Base-by-base conservation (phyloP, 2,329 filamentous ascomycete genomes). In the Talaromyces marneffei region DNA sequence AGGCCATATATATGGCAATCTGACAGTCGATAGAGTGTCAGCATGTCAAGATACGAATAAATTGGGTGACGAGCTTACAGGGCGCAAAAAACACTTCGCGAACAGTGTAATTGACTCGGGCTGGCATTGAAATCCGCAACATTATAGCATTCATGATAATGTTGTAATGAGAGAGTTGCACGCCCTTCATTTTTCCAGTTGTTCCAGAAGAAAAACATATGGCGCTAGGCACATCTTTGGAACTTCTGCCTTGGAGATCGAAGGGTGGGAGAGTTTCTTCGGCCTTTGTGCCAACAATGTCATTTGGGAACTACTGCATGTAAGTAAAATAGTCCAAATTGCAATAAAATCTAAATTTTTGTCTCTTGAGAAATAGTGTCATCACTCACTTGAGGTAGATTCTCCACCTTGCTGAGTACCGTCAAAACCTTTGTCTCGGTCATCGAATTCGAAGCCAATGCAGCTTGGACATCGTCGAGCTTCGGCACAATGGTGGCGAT, bases 141-240 rank as follows among this genome's bases (percentile, higher is more conserved):
- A 46, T 60, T n/a, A 66, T 46, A 8, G 84, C 68, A 71, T 94
- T 93, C 62, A 88, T 78, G 10, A 92, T 84, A 63, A 95, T 84
- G 70, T 95, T 96, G 65, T 77, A 74, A 74, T 96, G 91, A 1
- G 85, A 87, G 27, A 95, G 79, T 82, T 89, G 87, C 16, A 95
- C 91, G 9, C 91, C 91, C 74, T 96, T 96, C 2, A 91, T 90
- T 55, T 90, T 78, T 0, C 91, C 91, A 0, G 91, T 96, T 0
- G 91, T 96, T 14, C 91, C 91, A 10, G 86, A 90, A 57, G 86
- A 90, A 72, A 94, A 95, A 0, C 66, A 67, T 33, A 67, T 66
- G 2, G 66, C 65, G 61, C 65, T 66, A 10, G 65, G 59, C 2
- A 63, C 60, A 27, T 66, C 63, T 55, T 65, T 66, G 20, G 66